Evolutionary conservation across 2,329 filamentous ascomycete genomes (phyloP), one percentile per base, ranked within the genome.

Genomic region (Cryphonectria parasitica): DNA sequence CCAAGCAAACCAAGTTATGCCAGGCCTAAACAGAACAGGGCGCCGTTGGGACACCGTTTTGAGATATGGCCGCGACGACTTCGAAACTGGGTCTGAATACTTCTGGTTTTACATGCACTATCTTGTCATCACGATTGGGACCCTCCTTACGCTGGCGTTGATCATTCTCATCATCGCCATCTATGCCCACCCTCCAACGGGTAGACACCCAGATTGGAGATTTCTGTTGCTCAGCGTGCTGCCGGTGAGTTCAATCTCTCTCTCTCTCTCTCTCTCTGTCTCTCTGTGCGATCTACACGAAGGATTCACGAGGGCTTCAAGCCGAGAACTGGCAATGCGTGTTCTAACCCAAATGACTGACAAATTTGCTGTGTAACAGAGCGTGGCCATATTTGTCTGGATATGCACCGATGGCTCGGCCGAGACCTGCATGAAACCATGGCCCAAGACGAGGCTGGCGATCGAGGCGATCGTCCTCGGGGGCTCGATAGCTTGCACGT

Each of bases 31-130:
- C n/a, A n/a, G 5, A 11, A 31, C 45, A 45, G 36, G 17, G 6
- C 11, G 36, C 13, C 43, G 19, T 2, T 10, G 22, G 7, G 31
- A 6, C 1, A 15, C 13, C 2, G 2, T 41, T 1, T 39, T 64
- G 10, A 41, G 43, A 31, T 64, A 64, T 17, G 61, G 39, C 61
- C 61, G 61, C n/a, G 61, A 64, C 15, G 39, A 64, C 22, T 64
- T 64, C n/a, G 61, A 45, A 3, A 45, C 39, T 1, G 25, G 61
- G 7, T 64, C 39, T 5, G 61, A 64, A 15, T 64, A 13, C 61
- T 64, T 64, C 39, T 64, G 61, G 61, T 64, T 28, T 17, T 64
- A 64, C 39, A 41, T 64, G 39, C 36, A 43, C 39, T 64, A 64
- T 41, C 61, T 64, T 1, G 17, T 45, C 13, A 64, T 64, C 25